Percentiles rank a stretch among this genome's conserved stretches.
These are phyloP conservation scores for Multifurca ochricompacta DNA, from an alignment of 768 basidiomycete species.

Conservation along the genomic window DNA sequence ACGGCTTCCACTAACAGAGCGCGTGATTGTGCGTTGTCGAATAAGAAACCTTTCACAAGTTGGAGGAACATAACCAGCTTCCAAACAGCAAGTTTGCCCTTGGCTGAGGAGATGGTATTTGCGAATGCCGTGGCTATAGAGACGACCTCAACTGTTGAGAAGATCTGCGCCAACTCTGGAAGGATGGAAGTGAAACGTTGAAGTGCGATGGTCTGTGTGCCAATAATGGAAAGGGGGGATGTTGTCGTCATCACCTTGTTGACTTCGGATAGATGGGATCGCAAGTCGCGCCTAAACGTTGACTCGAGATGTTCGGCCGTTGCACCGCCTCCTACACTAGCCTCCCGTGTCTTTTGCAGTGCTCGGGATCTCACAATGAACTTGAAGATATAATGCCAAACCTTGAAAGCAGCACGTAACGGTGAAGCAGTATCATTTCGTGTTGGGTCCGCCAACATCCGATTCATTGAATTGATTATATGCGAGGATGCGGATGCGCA, in stretches of 20 bases:
- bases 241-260: constrained; percentile 83
- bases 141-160: constrained; percentile 75
- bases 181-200: constrained; percentile 91
- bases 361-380: constrained; percentile 89
- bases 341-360: constrained; percentile 73
- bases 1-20: constrained; percentile 78
- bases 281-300: constrained; percentile 78
- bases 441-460: constrained; percentile 66
- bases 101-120: constrained; percentile 66
- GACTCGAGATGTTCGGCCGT: constrained; percentile 82
- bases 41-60: constrained; percentile 81
- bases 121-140: constrained; percentile 83
- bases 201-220: constrained; percentile 89
- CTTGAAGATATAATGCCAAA: constrained; percentile 95
- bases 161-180: constrained; percentile 79
- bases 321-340: constrained; percentile 70
- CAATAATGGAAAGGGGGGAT: constrained; percentile 81
- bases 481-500: constrained; percentile 74
- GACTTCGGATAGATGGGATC: constrained; percentile 67
- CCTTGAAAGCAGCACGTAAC: constrained; percentile 85
- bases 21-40: constrained; percentile 75
- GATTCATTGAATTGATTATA: constrained; percentile 83
- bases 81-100: constrained; percentile 87
- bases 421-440: constrained; percentile 65
- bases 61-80: constrained; percentile 92